Evolutionary conservation across 129 eudicot species (phyloP), one percentile per base, ranked within the genome.

Genomic region (Ambrosia trifida): DNA sequence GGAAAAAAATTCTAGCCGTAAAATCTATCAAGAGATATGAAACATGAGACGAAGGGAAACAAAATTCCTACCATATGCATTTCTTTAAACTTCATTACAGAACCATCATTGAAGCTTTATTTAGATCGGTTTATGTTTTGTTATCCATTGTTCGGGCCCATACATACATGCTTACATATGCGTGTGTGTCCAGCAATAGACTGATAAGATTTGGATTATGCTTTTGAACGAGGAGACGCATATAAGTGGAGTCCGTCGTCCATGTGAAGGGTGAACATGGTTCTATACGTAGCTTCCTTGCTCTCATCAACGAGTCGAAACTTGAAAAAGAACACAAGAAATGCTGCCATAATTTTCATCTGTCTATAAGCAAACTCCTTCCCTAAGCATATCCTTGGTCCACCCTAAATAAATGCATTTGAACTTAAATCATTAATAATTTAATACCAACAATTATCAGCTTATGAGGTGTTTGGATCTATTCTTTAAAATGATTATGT

Each of bases 361-460:
- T 84, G 93, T 59, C 86, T 76, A 24, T 84, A 87, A 36, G 93
- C 87, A 84, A 87, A 84, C 45, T 87, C 93, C 78, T 87, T 84
- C 54, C 93, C 93, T 45, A 86, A 68, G 74, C 91, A 86, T 53
- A 80, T 83, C 68, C 91, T 68, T 19, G 85, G 87, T 14, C 90
- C 86, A 11, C 79, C 85, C 89, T 84, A 69, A 50, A 58, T 9
- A 46, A 57, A 11, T 20, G 13, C 20, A 38, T 35, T 10, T 18
- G 24, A 20, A 64, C 18, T 40, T 3, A 64, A 64, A 38, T 49
- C 47, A 57, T 44, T 14, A 11, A n/a, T n/a, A n/a, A n/a, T n/a
- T n/a, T n/a, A n/a, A 44, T 47, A 47, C 4, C 49, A 52, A 41
- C 68, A 62, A 57, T 11, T 41, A 56, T 66, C 24, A 3, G 17